These are phyloP conservation scores for Gastrolobium villosum DNA, from an alignment of 306 rosid species.

Conservation along the genomic window DNA sequence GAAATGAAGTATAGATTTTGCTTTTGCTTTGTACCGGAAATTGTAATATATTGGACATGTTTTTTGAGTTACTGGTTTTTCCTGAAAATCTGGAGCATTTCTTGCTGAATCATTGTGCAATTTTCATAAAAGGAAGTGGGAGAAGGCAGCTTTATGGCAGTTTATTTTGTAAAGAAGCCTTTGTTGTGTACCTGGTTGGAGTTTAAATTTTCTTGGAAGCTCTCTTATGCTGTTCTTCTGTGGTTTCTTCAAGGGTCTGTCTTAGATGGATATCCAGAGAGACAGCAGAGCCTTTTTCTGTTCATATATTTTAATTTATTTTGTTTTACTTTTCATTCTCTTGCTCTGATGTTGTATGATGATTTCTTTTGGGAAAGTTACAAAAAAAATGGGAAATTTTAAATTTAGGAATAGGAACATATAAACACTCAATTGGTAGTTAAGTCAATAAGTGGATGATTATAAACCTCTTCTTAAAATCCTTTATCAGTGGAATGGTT, in stretches of 20 bases:
- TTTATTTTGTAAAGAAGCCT: constrained; percentile 6
- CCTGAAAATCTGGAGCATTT: background rate
- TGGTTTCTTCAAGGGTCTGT: constrained; percentile 1
- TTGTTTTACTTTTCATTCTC: background rate
- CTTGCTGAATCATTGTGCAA: background rate
- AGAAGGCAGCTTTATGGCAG: background rate
- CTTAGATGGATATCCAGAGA: background rate
- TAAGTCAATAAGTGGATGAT: background rate
- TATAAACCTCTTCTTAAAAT: background rate
- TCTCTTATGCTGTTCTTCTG: background rate
- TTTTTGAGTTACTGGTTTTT: background rate
- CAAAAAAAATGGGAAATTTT: background rate
- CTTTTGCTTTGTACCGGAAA: background rate
- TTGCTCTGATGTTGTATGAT: background rate
- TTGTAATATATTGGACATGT: background rate
- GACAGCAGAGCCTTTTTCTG: background rate
- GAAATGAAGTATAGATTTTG: background rate
- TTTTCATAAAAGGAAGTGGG: constrained; percentile 10
- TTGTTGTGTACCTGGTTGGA: constrained; percentile 10
- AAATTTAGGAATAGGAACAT: background rate
- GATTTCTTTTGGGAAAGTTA: background rate
- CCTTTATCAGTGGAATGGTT: background rate
- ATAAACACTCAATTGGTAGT: background rate
- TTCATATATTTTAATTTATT: background rate
- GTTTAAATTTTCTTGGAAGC: background rate